Evolutionary conservation across 106 monocot species (phyloP).

Genomic region (Acorus gramineus): DNA sequence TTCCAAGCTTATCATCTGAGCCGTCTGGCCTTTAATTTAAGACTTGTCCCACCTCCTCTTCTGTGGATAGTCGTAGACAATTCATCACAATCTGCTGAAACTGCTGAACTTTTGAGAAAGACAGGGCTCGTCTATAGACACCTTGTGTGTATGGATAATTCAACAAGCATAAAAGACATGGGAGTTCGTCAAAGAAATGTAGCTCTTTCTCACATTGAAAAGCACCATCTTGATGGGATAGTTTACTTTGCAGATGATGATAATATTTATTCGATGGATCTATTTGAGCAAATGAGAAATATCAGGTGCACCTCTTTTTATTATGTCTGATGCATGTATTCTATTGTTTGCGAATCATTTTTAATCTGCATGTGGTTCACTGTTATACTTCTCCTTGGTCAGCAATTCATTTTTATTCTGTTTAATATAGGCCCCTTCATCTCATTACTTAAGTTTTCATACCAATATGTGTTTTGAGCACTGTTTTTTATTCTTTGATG

Average conservation of each 20-base stretch:
- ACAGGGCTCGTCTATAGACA: conserved; percentile 72
- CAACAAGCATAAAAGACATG: conserved; percentile 24
- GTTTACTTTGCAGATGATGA: conserved; percentile 73
- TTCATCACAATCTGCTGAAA: conserved; percentile 46
- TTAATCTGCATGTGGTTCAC: too few species aligned
- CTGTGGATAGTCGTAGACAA: conserved; percentile 75
- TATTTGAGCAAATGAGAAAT: conserved; percentile 63
- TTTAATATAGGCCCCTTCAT: too few species aligned
- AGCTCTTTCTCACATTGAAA: conserved; percentile 67
- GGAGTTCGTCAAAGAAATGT: conserved; percentile 47
- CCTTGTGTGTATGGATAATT: conserved; percentile 49
- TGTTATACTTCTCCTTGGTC: too few species aligned
- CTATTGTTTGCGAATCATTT: not conserved
- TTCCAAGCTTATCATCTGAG: conserved; percentile 62
- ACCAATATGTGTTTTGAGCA: too few species aligned
- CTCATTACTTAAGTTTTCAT: too few species aligned
- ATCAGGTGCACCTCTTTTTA: conserved; percentile 40
- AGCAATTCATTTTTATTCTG: too few species aligned
- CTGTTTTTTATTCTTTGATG: too few species aligned
- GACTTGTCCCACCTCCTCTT: conserved; percentile 45
- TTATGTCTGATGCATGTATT: not conserved
- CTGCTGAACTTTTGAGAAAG: conserved; percentile 44
- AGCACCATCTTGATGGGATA: conserved; percentile 75
- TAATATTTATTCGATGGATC: conserved; percentile 38
- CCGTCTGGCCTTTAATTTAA: conserved; percentile 52